Evolutionary conservation across 73 alveolate species (phyloP), one percentile per base, ranked within the genome.

Genomic region (Chromera velia): DNA sequence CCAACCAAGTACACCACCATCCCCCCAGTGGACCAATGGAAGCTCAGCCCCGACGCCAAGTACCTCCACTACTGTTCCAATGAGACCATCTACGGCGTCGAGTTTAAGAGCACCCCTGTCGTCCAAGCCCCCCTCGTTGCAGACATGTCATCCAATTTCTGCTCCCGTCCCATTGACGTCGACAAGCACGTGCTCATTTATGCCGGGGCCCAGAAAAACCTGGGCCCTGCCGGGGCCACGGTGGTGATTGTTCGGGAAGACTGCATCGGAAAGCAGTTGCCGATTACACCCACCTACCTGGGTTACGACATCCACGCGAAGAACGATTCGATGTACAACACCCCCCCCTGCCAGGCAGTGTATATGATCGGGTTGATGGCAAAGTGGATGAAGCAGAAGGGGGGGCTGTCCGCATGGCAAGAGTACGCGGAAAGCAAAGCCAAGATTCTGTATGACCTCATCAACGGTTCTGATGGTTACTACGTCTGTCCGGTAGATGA

Each of bases 41-140:
- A 75, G 66, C 68, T 88, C 40, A 85, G 73, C 76, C 71, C 71
- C 49, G 88, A 83, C 64, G 88, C 87, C 30, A 81, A 87, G 18
- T 88, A 78, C 85, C 76, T 88, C 87, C 89, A 84, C 68, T 88
- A 77, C 75, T 88, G 93, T 46, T 83, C 68, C 84, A 88, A 88
- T 65, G 93, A 88, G 70, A 88, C 93, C 32, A 62, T 79, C 68
- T 86, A 91, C 72, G 97, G 97, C 48, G 89, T 91, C 33, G 94
- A 90, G 76, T 68, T 87, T 0, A 28, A 78, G 30, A 22, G 31
- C 24, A 10, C 75, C 26, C 79, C 87, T 66, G 95, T 88, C 29
- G 89, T 86, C 47, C 89, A 75, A 46, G 46, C 78, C 0, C 31
- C 74, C 29, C 28, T 28, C 34, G 80, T 45, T 32, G 32, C 81